These are phyloP conservation scores for Stentor roeselii DNA, from an alignment of 73 alveolate genomes.

Conservation along the genomic window DNA sequence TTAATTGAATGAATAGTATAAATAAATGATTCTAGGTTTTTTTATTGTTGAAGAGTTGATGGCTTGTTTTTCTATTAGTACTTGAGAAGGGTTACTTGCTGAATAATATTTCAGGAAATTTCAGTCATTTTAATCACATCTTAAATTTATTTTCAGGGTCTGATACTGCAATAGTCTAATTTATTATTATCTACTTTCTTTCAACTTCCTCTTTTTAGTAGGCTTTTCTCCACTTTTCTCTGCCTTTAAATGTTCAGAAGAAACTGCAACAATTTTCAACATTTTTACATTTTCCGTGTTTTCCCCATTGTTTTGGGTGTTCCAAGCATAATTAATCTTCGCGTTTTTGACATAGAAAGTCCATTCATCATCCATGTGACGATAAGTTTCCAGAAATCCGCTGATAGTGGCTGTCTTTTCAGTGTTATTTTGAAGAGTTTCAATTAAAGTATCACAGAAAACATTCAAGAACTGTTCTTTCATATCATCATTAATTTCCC, in stretches of 20 bases:
- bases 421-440: too few relatives aligned
- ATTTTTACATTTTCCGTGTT: background rate
- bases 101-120: too few relatives aligned
- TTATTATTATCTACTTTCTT: too few relatives aligned
- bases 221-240: background rate
- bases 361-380: background rate
- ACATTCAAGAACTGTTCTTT: background rate
- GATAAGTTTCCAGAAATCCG: background rate
- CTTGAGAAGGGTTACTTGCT: too few relatives aligned
- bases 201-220: background rate
- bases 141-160: too few relatives aligned
- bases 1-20: too few relatives aligned
- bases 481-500: background rate
- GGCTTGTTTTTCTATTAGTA: too few relatives aligned
- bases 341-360: background rate
- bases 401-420: background rate
- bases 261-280: constrained; percentile 2
- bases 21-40: too few relatives aligned
- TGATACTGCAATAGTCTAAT: too few relatives aligned
- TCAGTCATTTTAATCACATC: too few relatives aligned
- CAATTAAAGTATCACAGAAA: background rate
- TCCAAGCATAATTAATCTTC: background rate
- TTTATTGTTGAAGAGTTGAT: too few relatives aligned
- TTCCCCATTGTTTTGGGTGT: background rate
- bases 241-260: background rate